Percentiles rank a stretch among this genome's conserved stretches.
phyloP scores from a whole-genome alignment of 768 basidiomycete genomes.

The Multifurca ochricompacta region DNA sequence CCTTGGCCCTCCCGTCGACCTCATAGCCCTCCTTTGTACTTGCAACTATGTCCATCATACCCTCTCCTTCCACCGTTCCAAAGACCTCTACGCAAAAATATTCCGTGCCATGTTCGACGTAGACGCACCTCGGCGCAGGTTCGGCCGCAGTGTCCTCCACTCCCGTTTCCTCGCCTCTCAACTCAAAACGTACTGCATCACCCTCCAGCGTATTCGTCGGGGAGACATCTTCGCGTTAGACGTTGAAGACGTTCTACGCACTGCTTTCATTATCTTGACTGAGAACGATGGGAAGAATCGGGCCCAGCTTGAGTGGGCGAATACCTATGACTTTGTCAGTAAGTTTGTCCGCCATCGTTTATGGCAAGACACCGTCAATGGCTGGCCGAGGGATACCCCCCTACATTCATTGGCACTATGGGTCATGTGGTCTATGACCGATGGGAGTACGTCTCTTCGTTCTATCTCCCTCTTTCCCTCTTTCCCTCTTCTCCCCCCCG shows the following conservation, averaged over 20 bases:
- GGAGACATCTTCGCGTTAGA: slow-evolving; percentile 26
- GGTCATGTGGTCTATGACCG: slow-evolving; percentile 55
- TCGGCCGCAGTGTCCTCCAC: slow-evolving; percentile 34
- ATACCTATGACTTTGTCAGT: slow-evolving; percentile 40
- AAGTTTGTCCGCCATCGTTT: slow-evolving; percentile 39
- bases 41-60: slow-evolving; percentile 33
- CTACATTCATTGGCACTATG: slow-evolving; percentile 49
- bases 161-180: slow-evolving; percentile 32
- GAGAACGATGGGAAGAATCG: slow-evolving; percentile 66
- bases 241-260: slow-evolving; percentile 37
- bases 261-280: slow-evolving; percentile 46
- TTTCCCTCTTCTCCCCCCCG: no score
- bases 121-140: slow-evolving; percentile 43
- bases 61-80: slow-evolving; percentile 29
- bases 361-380: slow-evolving; percentile 35
- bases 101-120: slow-evolving; percentile 52
- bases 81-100: slow-evolving; percentile 43
- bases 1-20: slow-evolving; percentile 39
- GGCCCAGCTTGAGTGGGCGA: slow-evolving; percentile 44
- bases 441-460: slow-evolving; percentile 35
- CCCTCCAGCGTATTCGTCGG: slow-evolving; percentile 28
- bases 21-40: slow-evolving; percentile 43
- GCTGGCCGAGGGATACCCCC: slow-evolving; percentile 51
- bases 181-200: slow-evolving; percentile 33
- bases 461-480: background rate